Evolutionary conservation across 2,329 filamentous ascomycete species (phyloP).

Genomic region (Penicillium expansum): DNA sequence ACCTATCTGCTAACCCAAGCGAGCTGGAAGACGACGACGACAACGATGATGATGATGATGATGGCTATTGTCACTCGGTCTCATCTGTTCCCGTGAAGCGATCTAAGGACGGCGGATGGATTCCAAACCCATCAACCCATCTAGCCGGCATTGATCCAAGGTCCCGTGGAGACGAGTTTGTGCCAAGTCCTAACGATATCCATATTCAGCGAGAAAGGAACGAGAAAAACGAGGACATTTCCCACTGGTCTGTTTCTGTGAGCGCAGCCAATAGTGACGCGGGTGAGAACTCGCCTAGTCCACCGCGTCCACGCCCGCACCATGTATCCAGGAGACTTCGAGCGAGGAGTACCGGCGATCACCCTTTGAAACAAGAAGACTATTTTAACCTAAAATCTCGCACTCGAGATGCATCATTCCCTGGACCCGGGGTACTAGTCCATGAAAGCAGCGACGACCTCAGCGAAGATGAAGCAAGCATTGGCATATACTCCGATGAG

Average conservation of each 20-base stretch:
- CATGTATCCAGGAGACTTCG: constrained; percentile 38
- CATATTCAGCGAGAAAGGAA: constrained; percentile 46
- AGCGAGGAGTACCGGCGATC: constrained; percentile 46
- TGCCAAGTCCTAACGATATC: constrained; percentile 53
- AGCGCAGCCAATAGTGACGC: constrained; percentile 47
- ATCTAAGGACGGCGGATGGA: constrained; percentile 49
- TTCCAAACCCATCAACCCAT: constrained; percentile 37
- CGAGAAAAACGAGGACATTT: constrained; percentile 54
- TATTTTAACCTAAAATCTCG: constrained; percentile 33
- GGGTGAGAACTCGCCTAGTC: constrained; percentile 28
- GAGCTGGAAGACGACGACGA: constrained; percentile 30
- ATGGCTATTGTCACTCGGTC: constrained; percentile 19
- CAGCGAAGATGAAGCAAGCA: constrained; percentile 38
- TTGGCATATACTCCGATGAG: constrained; percentile 27
- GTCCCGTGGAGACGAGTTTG: constrained; percentile 44
- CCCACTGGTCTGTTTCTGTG: constrained; percentile 52
- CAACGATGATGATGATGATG: no score
- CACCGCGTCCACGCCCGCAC: constrained; percentile 22
- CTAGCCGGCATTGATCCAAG: constrained; percentile 49
- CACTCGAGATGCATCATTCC: constrained; percentile 42
- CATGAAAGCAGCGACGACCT: constrained; percentile 45
- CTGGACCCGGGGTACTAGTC: constrained; percentile 52
- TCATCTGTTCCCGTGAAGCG: constrained; percentile 29
- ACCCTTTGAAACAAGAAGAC: constrained; percentile 31
- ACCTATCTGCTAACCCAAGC: constrained; percentile 34